Conservation (phyloP, 495 filamentous ascomycete species). For the Paragyromitra xinjiangensis region DNA sequence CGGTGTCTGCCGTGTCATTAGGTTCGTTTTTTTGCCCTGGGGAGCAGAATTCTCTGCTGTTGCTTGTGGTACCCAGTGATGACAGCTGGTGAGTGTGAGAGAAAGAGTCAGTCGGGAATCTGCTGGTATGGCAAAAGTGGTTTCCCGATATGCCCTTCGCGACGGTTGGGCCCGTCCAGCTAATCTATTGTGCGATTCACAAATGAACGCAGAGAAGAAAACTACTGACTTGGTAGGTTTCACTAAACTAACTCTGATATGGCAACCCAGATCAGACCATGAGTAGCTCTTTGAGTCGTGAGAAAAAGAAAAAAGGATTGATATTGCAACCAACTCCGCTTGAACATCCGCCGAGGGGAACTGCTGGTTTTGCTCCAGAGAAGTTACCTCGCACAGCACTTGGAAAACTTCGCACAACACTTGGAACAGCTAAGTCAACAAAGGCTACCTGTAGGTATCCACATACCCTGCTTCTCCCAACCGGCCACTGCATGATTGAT, state of each 20-base stretch:
- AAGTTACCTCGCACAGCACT: no score
- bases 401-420: no score
- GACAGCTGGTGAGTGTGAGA: not conserved
- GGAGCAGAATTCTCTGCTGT: not conserved
- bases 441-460: no score
- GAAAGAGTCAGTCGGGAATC: not conserved
- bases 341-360: no score
- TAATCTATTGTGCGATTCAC: not conserved
- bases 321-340: not conserved
- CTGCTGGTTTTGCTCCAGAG: no score
- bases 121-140: not conserved
- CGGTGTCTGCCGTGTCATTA: conserved; percentile 10
- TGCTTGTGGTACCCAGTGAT: not conserved
- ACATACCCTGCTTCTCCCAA: no score
- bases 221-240: conserved; percentile 13
- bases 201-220: not conserved
- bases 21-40: not conserved
- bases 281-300: not conserved
- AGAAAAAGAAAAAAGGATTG: conserved; percentile 7
- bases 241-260: not conserved
- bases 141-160: not conserved
- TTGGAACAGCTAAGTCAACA: no score
- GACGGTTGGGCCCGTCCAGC: not conserved
- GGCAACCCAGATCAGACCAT: not conserved
- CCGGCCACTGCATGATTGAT: no score